Base-by-base conservation (phyloP, 495 filamentous ascomycete genomes). In the Penicillium desertorum region DNA sequence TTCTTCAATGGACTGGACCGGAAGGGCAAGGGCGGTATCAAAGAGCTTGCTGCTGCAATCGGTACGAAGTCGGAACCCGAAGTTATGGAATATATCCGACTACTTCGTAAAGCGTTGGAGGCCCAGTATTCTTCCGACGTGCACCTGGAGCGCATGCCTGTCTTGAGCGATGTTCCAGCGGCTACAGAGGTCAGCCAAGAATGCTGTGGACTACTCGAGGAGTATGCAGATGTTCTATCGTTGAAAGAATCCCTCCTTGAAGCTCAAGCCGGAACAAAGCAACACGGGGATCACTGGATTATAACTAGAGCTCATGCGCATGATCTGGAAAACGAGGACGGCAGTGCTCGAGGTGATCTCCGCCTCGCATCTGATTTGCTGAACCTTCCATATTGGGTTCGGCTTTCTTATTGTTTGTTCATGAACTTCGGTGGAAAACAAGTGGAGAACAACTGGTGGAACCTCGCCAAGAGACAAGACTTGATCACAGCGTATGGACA, bases 51-150 rank as follows among this genome's bases (percentile, higher is more conserved):
- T 0, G 59, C 68, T 9, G 76, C 80, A 0, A 80, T 98, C 45
- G 76, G 76, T 1, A 85, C 86, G 2, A 98, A 98, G 61, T 86
- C 82, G 47, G 79, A 83, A 51, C 65, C 89, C 5, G 91, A 98
- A 65, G 85, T 94, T 6, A 77, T 77, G 17, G 80, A 86, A 49
- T 92, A 90, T 59, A 61, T 94, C 9, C 55, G 71, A 16, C 65
- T 88, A 2, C 77, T 97, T 0, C 77, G 84, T 2, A 71, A 80
- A 39, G 77, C 76, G 47, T 58, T 75, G 42, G 62, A 59, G 30
- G 70, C 73, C 29, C 67, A 68, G n/a, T 68, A 77, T 54, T 23
- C 67, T 30, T 48, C 59, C 22, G 55, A 55, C 58, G 65, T 55
- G 36, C 54, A 45, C 61, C 59, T 52, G 59, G 65, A 16, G 45